Base-by-base conservation (phyloP, 768 basidiomycete species). In the Clitopilus passeckerianus region DNA sequence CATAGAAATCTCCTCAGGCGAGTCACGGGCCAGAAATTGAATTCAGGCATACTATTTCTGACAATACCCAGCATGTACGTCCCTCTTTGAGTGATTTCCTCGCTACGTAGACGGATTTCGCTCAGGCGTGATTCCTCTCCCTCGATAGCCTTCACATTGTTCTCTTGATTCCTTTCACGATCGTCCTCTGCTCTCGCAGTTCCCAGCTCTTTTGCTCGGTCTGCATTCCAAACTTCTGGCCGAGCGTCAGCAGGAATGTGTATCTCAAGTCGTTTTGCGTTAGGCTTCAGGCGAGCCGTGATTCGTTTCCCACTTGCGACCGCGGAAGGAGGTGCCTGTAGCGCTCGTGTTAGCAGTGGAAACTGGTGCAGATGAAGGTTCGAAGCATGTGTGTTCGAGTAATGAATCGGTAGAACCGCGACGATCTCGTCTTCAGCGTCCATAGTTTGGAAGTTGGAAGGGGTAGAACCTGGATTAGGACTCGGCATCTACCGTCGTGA, bases 161-260 rank as follows among this genome's bases (percentile, higher is more conserved):
- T 60, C 54, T 84, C 85, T 65, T 91, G 87, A 60, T 89, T 89
- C 69, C 86, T 91, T 72, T 91, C 89, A 57, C 79, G 80, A 68
- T 93, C 92, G 64, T 92, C 91, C 57, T 90, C 88, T 54, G 77
- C 69, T 56, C 85, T 80, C 16, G 87, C 90, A 20, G 68, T 70
- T 2, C 90, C 92, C 16, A 91, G 74, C 30, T 84, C 84, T 66
- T 78, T 82, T 15, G 87, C 84, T 60, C 81, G 82, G 57, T 90
- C 89, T n/a, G 69, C 68, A 65, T 89, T 93, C 86, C 89, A 92
- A 15, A 94, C 89, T 62, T 92, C 90, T 16, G 84, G 75, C 34
- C 92, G 85, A 20, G 83, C 83, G 68, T 94, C 92, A n/a, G 85
- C 82, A 5, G 92, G 92, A 12, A 94, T 80, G 70, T 92, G 90